Percentiles rank a stretch among this genome's conserved stretches.
phyloP scores from a whole-genome alignment of 1,284 basidiomycete species.

The Tylopilus orsonianus region DNA sequence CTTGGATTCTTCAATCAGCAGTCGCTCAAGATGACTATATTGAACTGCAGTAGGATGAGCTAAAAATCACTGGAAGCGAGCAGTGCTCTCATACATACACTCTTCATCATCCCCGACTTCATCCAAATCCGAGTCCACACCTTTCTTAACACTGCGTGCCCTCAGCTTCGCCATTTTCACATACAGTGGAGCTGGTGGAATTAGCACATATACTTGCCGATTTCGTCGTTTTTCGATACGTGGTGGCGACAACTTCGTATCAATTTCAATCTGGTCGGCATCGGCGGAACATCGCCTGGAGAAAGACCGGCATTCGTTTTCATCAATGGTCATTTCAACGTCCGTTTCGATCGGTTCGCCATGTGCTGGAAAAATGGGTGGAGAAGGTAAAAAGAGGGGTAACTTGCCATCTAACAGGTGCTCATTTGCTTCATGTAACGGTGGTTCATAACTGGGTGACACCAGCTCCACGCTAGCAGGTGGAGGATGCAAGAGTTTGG shows the following conservation, averaged over 20 bases:
- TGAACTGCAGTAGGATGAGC: slow-evolving; percentile 41
- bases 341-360: slow-evolving; percentile 27
- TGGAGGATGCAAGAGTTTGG: slow-evolving; percentile 7
- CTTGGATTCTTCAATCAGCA: slow-evolving; percentile 44
- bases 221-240: slow-evolving; percentile 27
- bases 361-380: slow-evolving; percentile 24
- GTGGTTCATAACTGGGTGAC: slow-evolving; percentile 6
- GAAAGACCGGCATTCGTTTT: slow-evolving; percentile 1
- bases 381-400: slow-evolving; percentile 33
- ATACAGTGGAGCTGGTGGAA: slow-evolving; percentile 27
- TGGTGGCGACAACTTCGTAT: slow-evolving; percentile 5
- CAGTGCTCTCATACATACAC: slow-evolving; percentile 35
- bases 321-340: slow-evolving; percentile 14
- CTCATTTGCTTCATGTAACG: slow-evolving; percentile 17
- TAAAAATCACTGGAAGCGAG: slow-evolving; percentile 21
- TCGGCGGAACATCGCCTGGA: slow-evolving; percentile 26
- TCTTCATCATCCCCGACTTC: slow-evolving; percentile 28
- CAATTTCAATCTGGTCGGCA: slow-evolving; percentile 11
- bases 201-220: slow-evolving; percentile 29
- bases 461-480: slow-evolving; percentile 5
- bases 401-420: slow-evolving; percentile 15
- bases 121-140: slow-evolving; percentile 14
- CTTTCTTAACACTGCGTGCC: slow-evolving; percentile 5
- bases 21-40: slow-evolving; percentile 37
- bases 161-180: slow-evolving; percentile 23